Evolutionary conservation across 2,329 filamentous ascomycete species (phyloP), one percentile per base, ranked within the genome.

Genomic region (Venturiaceae sp.): DNA sequence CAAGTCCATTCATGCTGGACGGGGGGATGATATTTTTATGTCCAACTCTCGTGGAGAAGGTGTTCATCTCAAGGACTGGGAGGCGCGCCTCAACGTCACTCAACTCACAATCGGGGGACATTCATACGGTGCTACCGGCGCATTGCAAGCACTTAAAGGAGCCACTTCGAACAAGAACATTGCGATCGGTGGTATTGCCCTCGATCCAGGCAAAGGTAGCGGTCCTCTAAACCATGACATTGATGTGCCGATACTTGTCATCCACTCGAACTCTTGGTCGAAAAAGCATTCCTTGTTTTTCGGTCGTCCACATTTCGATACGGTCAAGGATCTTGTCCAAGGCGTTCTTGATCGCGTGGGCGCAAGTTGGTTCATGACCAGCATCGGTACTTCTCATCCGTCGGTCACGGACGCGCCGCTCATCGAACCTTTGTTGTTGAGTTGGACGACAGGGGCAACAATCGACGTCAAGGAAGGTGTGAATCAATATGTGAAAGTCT

Each of bases 51-150:
- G 57, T 32, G 41, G 23, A 9, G 57, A 58, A 19, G 57, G 57
- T 9, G n/a, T 3, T 4, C 46, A 53, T 54, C 47, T 58, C 23
- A 34, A 28, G 4, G 32, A 54, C 19, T 58, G 57, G 57, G 33
- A 37, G 41, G 32, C 19, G 5, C 39, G 47, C 28, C 44, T 58
- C 16, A 34, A 58, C 26, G 14, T 58, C 33, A 41, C 55, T 26
- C 44, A 54, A 7, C 44, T 54, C 32, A 34, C 21, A n/a, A 58
- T 58, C 23, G 83, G 82, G 0, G 90, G 90, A 4, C 90, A 95
- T 70, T 90, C 86, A 19, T 95, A 95, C 64, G 90, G 90, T 19
- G 86, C 85, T 1, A 82, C 88, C 0, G 89, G 87, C 0, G 77
- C 83, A 21, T 79, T 87, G 1, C 90, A 95, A 67, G 81, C 95